Evolutionary conservation across 2,329 filamentous ascomycete genomes (phyloP).

Genomic region (Fusarium miscanthi): DNA sequence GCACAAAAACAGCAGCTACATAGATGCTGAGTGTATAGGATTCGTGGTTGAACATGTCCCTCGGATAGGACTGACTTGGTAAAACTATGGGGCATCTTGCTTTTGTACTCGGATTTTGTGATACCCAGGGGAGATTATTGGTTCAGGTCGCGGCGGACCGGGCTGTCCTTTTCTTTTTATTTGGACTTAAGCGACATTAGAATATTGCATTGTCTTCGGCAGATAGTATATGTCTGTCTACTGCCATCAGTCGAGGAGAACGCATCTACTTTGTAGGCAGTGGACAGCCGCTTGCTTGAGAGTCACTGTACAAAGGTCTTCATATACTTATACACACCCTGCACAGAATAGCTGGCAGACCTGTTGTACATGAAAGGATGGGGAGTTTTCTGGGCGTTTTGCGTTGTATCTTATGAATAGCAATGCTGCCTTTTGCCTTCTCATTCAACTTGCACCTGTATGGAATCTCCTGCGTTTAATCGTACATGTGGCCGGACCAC

Average conservation of each 20-base stretch:
- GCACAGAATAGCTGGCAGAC: slow-evolving; percentile 33
- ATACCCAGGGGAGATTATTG: slow-evolving; percentile 52
- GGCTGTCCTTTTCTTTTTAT: slow-evolving; percentile 38
- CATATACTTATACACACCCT: slow-evolving; percentile 38
- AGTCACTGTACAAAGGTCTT: slow-evolving; percentile 39
- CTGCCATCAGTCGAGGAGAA: slow-evolving; percentile 26
- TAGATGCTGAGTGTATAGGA: slow-evolving; percentile 31
- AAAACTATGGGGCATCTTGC: slow-evolving; percentile 41
- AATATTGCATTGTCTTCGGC: slow-evolving; percentile 25
- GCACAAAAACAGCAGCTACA: slow-evolving; percentile 51
- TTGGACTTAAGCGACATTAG: slow-evolving; percentile 35
- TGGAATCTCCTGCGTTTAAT: slow-evolving; percentile 15
- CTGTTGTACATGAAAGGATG: slow-evolving; percentile 38
- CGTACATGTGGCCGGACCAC: not conserved
- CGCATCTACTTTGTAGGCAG: slow-evolving; percentile 29
- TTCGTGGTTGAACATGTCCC: slow-evolving; percentile 24
- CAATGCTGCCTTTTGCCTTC: slow-evolving; percentile 23
- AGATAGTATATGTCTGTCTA: slow-evolving; percentile 23
- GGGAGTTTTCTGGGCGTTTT: slow-evolving; percentile 34
- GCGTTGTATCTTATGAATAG: slow-evolving; percentile 32
- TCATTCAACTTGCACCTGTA: slow-evolving; percentile 3
- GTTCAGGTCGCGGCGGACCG: slow-evolving; percentile 38
- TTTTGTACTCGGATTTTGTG: slow-evolving; percentile 50
- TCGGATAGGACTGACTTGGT: slow-evolving; percentile 35
- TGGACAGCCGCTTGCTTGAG: slow-evolving; percentile 25